These are phyloP conservation scores for Ilex aquifolium DNA, from an alignment of 257 asterid genomes.

Conservation along the genomic window DNA sequence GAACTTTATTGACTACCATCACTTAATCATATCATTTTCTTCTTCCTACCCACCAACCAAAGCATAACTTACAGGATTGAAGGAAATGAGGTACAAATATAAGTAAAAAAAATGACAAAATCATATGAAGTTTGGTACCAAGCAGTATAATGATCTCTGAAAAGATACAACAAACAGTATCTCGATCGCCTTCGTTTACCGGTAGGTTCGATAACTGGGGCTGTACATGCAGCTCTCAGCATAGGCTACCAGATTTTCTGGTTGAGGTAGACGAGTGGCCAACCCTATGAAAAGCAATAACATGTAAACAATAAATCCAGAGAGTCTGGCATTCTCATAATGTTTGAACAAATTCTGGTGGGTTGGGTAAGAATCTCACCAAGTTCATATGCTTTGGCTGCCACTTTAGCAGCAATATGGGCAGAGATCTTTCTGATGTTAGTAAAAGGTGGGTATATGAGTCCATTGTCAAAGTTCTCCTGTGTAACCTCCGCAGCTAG, in stretches of 20 bases:
- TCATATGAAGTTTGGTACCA: too few relatives aligned
- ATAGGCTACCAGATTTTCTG: constrained; percentile 51
- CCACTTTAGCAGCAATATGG: constrained; percentile 77
- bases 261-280: constrained; percentile 85
- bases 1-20: too few relatives aligned
- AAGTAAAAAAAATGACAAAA: too few relatives aligned
- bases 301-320: constrained; percentile 1
- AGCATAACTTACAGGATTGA: too few relatives aligned
- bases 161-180: too few relatives aligned
- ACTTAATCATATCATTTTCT: too few relatives aligned
- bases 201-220: constrained; percentile 75
- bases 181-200: constrained; percentile 28
- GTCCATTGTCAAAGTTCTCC: constrained; percentile 74
- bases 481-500: constrained; percentile 70
- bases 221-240: constrained; percentile 95
- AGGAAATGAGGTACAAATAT: too few relatives aligned
- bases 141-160: too few relatives aligned
- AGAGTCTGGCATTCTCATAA: neutral
- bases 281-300: constrained; percentile 40
- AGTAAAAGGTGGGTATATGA: constrained; percentile 74
- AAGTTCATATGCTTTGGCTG: constrained; percentile 87
- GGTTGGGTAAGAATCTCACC: constrained; percentile 29
- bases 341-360: neutral
- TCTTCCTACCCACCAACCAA: too few relatives aligned
- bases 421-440: constrained; percentile 88